phyloP scores from a whole-genome alignment of 2,329 filamentous ascomycete species.

The Aspergillus alliaceus region DNA sequence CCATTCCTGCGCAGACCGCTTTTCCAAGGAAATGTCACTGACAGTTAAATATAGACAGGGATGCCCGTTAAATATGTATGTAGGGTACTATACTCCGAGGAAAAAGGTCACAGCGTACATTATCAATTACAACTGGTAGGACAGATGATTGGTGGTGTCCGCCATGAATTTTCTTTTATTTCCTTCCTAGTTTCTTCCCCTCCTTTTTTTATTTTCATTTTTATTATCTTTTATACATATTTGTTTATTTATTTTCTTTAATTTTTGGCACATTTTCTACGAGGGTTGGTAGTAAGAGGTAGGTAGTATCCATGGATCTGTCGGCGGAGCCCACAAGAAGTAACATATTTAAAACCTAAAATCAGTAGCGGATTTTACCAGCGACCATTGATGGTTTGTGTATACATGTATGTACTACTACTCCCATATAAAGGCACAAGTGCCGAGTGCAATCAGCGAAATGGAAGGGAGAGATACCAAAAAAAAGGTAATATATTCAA shows the following conservation, averaged over 20 bases:
- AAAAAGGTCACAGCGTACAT: conserved; percentile 2
- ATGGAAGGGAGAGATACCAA: not conserved
- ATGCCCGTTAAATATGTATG: not conserved
- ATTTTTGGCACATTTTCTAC: not conserved
- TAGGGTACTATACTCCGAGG: not conserved
- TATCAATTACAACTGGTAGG: not conserved
- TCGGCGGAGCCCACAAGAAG: not conserved
- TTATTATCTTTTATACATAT: not conserved
- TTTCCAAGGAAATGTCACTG: conserved; percentile 8
- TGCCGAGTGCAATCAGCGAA: not conserved
- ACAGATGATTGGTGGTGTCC: not conserved
- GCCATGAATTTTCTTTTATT: not conserved
- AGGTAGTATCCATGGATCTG: not conserved
- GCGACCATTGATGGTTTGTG: not conserved
- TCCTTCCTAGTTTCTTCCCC: not conserved
- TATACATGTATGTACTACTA: not conserved
- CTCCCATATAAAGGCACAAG: not conserved
- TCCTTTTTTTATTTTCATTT: not conserved
- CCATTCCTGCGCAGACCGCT: conserved; percentile 20
- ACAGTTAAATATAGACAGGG: conserved; percentile 7
- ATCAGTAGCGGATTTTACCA: not conserved
- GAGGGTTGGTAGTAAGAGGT: not conserved
- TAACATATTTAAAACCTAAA: not conserved
- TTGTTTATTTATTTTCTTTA: not conserved
- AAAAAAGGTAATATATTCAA: not conserved